Base-by-base conservation (phyloP, 2,329 filamentous ascomycete genomes). In the Exophiala dermatitidis region DNA sequence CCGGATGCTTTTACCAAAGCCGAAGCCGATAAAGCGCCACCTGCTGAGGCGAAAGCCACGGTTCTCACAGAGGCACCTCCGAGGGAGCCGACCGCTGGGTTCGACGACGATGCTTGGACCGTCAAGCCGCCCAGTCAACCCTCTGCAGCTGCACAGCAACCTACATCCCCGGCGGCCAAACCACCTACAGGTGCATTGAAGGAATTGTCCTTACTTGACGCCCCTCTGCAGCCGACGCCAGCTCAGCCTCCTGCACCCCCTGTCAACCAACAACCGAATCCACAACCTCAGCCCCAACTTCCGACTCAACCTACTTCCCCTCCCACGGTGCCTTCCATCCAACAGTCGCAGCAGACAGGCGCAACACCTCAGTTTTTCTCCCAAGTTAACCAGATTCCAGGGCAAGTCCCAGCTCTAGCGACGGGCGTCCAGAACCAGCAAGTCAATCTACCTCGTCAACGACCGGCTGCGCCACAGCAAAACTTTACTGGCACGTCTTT, bases 61-160 rank as follows among this genome's bases (percentile, higher is more conserved):
- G 73, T 80, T 0, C 67, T 78, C 44, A 68, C 73, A 9, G 68
- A 72, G 53, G 70, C 69, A 5, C 74, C 81, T 36, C 62, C 71
- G 3, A 73, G 77, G 36, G 76, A 79, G 54, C 69, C 70, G 34
- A 65, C 71, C 40, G 74, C 76, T 54, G 88, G 88, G 2, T 97
- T 97, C 65, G 93, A 98, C 48, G 93, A 97, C 65, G 89, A 97
- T 73, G 93, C 93, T 5, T 98, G 93, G 93, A 88, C 94, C 64
- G 85, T 95, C 46, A 96, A 96, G 72, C 88, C 89, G 12, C 80
- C 85, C 9, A 85, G 66, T 79, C 83, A 50, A 50, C 64, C 46
- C 32, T 53, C 67, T 40, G 60, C 75, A 45, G 66, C 71, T 32
- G 62, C 76, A 26, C 64, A 72, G 10, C 63, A 72, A 12, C 63